Base-by-base conservation (phyloP, 2,329 filamentous ascomycete genomes). In the Cladosporium sp. region DNA sequence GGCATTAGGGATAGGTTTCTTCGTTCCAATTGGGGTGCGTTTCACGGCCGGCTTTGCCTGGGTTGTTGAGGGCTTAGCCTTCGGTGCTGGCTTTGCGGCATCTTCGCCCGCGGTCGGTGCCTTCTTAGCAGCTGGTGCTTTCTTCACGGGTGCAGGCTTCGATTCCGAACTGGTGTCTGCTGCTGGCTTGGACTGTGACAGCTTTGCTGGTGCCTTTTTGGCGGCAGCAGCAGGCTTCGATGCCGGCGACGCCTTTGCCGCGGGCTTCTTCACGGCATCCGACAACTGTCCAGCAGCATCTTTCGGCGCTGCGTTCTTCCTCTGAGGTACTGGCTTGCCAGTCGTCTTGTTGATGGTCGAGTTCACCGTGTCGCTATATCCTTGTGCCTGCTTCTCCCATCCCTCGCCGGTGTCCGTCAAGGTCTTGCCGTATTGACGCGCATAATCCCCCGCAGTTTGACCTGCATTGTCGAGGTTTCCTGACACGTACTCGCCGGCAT, bases 401-500 rank as follows among this genome's bases (percentile, higher is more conserved):
- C 38, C 29, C 41, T 54, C 50, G 19, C 53, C 53, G 9, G 41
- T 38, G 20, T 51, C 46, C 9, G 46, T 46, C 9, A 54, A 19
- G 12, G 38, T 46, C 52, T 53, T 48, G 38, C 52, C 52, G 18
- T 50, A 50, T 12, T 50, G 39, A 15, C 48, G 20, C 3, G 48
- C 48, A 15, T 54, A 54, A 22, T 54, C 49, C 13, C 53, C 53
- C 1, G 53, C 50, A 33, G 32, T 54, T 9, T 46, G 22, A 1
- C 53, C 53, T 13, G 53, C 53, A 16, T 52, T 54, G 45, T 54
- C 53, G 29, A 54, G 35, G 18, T 54, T 52, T 22, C 53, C 53
- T 2, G 53, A 50, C 20, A 54, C 53, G 27, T 52, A 54, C 25
- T 54, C 50, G 50, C 53, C 53, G 25, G 50, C 53, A 40, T 52